Conservation (phyloP, 148 eudicot genomes). For the Amaranthus palmeri region DNA sequence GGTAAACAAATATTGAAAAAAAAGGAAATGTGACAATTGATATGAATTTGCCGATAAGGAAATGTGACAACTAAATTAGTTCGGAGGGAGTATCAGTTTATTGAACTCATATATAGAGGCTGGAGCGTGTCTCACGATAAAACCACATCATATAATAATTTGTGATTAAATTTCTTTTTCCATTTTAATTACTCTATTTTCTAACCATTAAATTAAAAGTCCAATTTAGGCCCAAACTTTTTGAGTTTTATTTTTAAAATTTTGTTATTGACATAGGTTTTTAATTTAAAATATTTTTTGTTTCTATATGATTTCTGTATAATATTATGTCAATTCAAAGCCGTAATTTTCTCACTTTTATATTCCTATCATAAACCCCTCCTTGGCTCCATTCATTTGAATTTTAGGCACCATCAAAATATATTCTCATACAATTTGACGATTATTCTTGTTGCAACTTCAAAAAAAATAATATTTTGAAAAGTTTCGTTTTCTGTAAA, state of each 20-base stretch:
- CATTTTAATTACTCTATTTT: slow-evolving; percentile 12
- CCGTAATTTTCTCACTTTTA: not conserved
- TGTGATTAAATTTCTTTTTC: not conserved
- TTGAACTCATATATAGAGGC: too few relatives aligned
- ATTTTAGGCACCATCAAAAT: not conserved
- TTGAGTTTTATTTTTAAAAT: not conserved
- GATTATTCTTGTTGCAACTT: not conserved
- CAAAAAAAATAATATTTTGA: not conserved
- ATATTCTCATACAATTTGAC: not conserved
- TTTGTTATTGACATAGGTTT: not conserved
- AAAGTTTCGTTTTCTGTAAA: too few relatives aligned
- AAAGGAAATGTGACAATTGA: too few relatives aligned
- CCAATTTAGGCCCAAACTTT: not conserved
- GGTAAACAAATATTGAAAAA: too few relatives aligned
- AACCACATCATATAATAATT: too few relatives aligned
- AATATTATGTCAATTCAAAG: slow-evolving; percentile 5
- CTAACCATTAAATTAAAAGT: slow-evolving; percentile 10
- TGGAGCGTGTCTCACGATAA: too few relatives aligned
- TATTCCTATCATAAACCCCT: not conserved
- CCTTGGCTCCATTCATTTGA: not conserved
- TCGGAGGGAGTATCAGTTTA: too few relatives aligned
- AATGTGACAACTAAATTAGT: too few relatives aligned
- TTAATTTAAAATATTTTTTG: not conserved
- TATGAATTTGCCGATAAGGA: too few relatives aligned
- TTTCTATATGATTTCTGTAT: not conserved